Evolutionary conservation across 768 basidiomycete genomes (phyloP), one percentile per base, ranked within the genome.

Genomic region (Phanerochaete sordida): DNA sequence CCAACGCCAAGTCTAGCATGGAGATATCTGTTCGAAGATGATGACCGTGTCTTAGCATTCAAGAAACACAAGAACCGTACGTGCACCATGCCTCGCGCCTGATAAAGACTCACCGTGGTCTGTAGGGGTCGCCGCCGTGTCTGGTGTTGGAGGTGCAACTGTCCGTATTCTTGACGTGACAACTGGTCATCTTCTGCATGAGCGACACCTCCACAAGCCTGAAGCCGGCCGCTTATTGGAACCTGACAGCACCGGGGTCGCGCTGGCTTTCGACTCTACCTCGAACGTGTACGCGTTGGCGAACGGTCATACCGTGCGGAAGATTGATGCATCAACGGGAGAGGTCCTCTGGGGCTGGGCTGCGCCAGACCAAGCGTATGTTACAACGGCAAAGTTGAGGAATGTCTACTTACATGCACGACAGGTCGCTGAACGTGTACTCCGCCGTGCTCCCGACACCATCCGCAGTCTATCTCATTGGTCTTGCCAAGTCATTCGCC

Each of bases 11-110:
- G 50, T 53, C 47, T 64, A 93, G 92, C 78, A 21, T 97, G 95
- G 95, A 81, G 95, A 72, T 82, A 90, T 72, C 72, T 89, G 57
- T 87, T 87, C 64, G 87, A 88, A n/a, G 67, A 79, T 2, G 78
- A 81, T 28, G 94, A 97, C 65, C 75, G 77, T 43, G 82, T 95
- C 59, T 70, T 84, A 24, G 82, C 78, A 19, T 93, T 88, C 69
- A 82, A 84, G 66, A 78, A 76, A 39, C 74, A 84, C 59, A 77
- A 77, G 21, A 74, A 85, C 61, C 72, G 91, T 93, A 64, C 52
- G 85, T 76, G 31, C 7, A 31, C 23, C 31, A 31, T 9, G 9
- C 23, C 37, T 49, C 26, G 45, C 30, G 4, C 11, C 5, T 5
- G 6, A 3, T 43, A 21, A 5, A 15, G 15, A 3, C 43, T 57